Conservation (phyloP, 1,284 basidiomycete species). For the Phellopilus nigrolimitatus region DNA sequence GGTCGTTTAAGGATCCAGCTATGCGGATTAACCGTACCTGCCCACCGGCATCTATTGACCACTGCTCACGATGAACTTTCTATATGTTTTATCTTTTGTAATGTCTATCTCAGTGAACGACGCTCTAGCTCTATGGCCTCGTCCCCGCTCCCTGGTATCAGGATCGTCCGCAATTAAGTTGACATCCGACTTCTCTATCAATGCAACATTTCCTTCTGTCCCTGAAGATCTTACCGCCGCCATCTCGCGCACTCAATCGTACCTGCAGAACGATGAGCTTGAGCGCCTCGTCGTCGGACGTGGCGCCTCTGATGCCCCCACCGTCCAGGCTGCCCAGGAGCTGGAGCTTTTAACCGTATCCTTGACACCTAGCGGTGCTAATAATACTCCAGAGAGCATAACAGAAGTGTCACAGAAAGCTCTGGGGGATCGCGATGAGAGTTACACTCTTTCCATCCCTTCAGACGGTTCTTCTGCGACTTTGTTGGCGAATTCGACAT, state of each 20-base stretch:
- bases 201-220: conserved; percentile 32
- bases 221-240: conserved; percentile 42
- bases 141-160: background rate
- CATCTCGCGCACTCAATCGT: conserved; percentile 35
- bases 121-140: conserved; percentile 22
- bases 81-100: no score
- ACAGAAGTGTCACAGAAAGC: conserved; percentile 50
- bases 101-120: conserved; percentile 22
- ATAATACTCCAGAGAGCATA: conserved; percentile 31
- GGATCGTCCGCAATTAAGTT: background rate
- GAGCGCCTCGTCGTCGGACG: conserved; percentile 48
- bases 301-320: conserved; percentile 28
- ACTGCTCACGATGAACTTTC: no score
- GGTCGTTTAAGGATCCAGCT: no score
- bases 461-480: conserved; percentile 53
- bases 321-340: background rate
- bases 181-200: conserved; percentile 39
- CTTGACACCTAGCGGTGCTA: background rate
- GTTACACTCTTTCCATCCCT: conserved; percentile 62
- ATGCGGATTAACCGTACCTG: no score
- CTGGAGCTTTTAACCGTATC: conserved; percentile 5
- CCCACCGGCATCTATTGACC: no score
- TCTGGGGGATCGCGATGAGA: conserved; percentile 56
- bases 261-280: conserved; percentile 45
- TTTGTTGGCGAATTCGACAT: conserved; percentile 63